phyloP scores from a whole-genome alignment of 495 filamentous ascomycete species.

The Penicillium antarcticum region DNA sequence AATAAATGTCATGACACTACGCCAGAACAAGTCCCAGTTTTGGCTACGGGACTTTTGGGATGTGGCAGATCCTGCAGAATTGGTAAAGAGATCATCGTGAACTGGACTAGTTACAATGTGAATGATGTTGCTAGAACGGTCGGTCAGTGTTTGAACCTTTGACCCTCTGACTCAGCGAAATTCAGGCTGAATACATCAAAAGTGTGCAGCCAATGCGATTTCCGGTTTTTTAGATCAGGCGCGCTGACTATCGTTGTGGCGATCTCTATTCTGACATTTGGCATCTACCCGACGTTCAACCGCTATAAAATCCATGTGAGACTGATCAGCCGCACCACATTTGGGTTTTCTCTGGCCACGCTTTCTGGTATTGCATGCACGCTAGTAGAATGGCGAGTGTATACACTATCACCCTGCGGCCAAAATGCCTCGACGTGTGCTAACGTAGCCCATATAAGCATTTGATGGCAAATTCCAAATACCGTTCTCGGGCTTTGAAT shows the following conservation, averaged over 20 bases:
- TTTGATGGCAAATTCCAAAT: slow-evolving; percentile 53
- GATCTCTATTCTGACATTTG: slow-evolving; percentile 59
- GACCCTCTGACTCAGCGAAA: no score
- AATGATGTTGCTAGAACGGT: slow-evolving; percentile 46
- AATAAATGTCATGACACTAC: slow-evolving; percentile 50
- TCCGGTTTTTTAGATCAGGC: slow-evolving; percentile 54
- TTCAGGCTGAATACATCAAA: no score
- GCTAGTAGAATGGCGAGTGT: slow-evolving; percentile 62
- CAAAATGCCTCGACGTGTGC: slow-evolving; percentile 47
- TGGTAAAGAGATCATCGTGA: slow-evolving; percentile 40
- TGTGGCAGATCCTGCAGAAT: slow-evolving; percentile 57
- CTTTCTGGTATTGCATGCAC: slow-evolving; percentile 57
- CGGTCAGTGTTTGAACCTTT: slow-evolving; percentile 2
- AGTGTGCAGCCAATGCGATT: no score
- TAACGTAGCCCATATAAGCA: slow-evolving; percentile 45
- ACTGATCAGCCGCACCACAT: slow-evolving; percentile 64
- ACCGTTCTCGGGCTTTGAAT: slow-evolving; percentile 55
- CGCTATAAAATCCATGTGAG: slow-evolving; percentile 53
- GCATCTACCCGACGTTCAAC: slow-evolving; percentile 60
- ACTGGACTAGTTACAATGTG: slow-evolving; percentile 49
- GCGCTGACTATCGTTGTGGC: slow-evolving; percentile 63
- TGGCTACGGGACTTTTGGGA: slow-evolving; percentile 62
- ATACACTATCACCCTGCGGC: slow-evolving; percentile 51
- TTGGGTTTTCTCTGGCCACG: slow-evolving; percentile 58
- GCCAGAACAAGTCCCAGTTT: slow-evolving; percentile 53